Conservation (phyloP, 192 early-diverging fungal species). For the Coemansia interrupta region DNA sequence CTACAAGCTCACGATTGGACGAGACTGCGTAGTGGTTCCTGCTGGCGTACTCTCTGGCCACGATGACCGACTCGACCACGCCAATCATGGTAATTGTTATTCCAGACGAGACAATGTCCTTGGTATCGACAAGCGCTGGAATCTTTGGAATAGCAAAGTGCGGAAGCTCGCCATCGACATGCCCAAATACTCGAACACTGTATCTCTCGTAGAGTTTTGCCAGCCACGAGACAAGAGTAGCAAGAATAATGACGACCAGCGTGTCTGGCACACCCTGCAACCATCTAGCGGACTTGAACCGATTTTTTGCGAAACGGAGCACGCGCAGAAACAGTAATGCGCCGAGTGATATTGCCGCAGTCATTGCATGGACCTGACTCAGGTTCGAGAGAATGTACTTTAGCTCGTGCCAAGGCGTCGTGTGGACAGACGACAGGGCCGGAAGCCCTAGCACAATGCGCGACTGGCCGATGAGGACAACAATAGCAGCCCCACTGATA, state of each 20-base stretch:
- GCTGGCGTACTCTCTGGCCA: constrained; percentile 87
- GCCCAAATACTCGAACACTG: constrained; percentile 77
- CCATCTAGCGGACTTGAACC: constrained; percentile 40
- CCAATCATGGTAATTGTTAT: constrained; percentile 93
- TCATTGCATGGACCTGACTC: constrained; percentile 62
- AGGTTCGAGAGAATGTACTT: constrained; percentile 65
- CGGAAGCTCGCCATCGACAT: constrained; percentile 62
- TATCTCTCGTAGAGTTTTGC: constrained; percentile 43
- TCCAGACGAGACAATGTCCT: constrained; percentile 72
- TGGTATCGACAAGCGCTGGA: constrained; percentile 60
- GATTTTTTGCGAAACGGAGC: constrained; percentile 34
- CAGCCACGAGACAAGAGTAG: constrained; percentile 73
- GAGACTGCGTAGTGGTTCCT: constrained; percentile 90
- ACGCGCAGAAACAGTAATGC: constrained; percentile 70
- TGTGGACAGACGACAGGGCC: constrained; percentile 57
- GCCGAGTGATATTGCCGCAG: constrained; percentile 65
- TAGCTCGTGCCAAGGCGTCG: constrained; percentile 78
- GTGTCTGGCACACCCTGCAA: constrained; percentile 90
- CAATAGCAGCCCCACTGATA: constrained; percentile 89
- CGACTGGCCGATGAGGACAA: constrained; percentile 86
- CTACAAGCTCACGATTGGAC: constrained; percentile 95
- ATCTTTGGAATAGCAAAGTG: constrained; percentile 58
- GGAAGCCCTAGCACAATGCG: constrained; percentile 69
- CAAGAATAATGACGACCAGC: constrained; percentile 73
- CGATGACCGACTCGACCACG: constrained; percentile 95